Conservation (phyloP, 1,139 yeast species). For the Yamadazyma dushanensis region DNA sequence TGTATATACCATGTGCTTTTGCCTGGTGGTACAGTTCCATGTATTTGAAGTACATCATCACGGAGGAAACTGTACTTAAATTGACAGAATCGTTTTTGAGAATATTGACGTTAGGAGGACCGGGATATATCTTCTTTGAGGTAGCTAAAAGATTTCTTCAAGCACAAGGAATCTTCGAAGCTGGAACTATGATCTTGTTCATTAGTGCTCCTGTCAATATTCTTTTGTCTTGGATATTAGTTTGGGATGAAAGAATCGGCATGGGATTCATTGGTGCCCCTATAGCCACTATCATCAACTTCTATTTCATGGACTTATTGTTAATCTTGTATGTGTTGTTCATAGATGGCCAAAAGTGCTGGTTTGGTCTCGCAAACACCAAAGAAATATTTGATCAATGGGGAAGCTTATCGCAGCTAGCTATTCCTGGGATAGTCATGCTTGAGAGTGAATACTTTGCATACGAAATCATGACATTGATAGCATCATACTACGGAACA, state of each 20-base stretch:
- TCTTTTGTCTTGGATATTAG: constrained; percentile 68
- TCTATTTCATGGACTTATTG: constrained; percentile 65
- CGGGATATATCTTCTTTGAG: constrained; percentile 83
- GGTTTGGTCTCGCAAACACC: constrained; percentile 59
- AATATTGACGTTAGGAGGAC: constrained; percentile 72
- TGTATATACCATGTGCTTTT: constrained; percentile 61
- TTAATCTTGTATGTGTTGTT: constrained; percentile 54
- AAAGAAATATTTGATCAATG: constrained; percentile 55
- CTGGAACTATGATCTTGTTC: constrained; percentile 76
- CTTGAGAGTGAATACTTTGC: constrained; percentile 73
- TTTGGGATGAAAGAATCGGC: constrained; percentile 67
- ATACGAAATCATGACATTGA: constrained; percentile 67
- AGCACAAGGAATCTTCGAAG: constrained; percentile 91
- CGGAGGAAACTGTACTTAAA: constrained; percentile 58
- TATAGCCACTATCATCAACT: constrained; percentile 66
- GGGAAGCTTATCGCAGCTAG: constrained; percentile 58
- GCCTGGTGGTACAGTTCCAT: constrained; percentile 68
- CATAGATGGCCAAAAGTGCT: constrained; percentile 68
- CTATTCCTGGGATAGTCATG: constrained; percentile 75
- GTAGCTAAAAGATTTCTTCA: constrained; percentile 80
- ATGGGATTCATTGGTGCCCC: constrained; percentile 74
- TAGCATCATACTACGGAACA: constrained; percentile 81
- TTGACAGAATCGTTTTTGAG: constrained; percentile 68
- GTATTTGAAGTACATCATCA: constrained; percentile 52
- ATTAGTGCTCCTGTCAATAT: constrained; percentile 81